phyloP scores from a whole-genome alignment of 306 rosid genomes.

The Oxytropis ochrocephala region DNA sequence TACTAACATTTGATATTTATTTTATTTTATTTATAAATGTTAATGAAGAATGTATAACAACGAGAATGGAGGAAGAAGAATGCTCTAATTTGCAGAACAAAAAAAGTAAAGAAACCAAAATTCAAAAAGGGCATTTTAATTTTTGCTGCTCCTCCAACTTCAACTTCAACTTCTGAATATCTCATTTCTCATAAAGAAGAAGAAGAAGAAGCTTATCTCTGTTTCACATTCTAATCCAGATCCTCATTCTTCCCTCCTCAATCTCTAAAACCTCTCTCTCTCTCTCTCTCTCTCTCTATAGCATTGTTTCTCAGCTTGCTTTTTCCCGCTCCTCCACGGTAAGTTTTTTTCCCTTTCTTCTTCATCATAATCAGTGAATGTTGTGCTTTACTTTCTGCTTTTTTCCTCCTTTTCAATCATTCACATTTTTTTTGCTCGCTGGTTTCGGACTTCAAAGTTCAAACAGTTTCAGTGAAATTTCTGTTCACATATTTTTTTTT shows the following conservation, averaged over 20 bases:
- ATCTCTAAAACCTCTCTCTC: neutral
- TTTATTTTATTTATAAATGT: neutral
- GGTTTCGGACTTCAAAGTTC: neutral
- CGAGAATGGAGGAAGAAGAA: neutral
- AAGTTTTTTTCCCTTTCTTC: constrained; percentile 22
- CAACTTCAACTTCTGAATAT: neutral
- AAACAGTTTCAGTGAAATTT: neutral
- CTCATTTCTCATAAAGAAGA: too few species aligned
- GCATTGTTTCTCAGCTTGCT: constrained; percentile 27
- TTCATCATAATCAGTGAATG: too few species aligned
- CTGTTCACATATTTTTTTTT: neutral
- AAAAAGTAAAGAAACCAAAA: neutral
- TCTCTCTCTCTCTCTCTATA: too few species aligned
- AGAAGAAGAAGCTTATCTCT: too few species aligned
- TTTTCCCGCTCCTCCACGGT: constrained; percentile 28
- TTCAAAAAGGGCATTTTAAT: neutral
- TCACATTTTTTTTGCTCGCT: neutral
- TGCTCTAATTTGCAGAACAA: neutral
- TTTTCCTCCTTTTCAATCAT: neutral
- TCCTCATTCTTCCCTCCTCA: too few species aligned
- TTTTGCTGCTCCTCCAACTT: neutral
- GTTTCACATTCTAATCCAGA: too few species aligned
- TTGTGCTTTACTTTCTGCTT: neutral
- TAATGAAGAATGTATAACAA: neutral
- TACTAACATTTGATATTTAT: neutral